Evolutionary conservation across 2,329 filamentous ascomycete genomes (phyloP), one percentile per base, ranked within the genome.

Genomic region (Ophiostoma novo-ulmi): DNA sequence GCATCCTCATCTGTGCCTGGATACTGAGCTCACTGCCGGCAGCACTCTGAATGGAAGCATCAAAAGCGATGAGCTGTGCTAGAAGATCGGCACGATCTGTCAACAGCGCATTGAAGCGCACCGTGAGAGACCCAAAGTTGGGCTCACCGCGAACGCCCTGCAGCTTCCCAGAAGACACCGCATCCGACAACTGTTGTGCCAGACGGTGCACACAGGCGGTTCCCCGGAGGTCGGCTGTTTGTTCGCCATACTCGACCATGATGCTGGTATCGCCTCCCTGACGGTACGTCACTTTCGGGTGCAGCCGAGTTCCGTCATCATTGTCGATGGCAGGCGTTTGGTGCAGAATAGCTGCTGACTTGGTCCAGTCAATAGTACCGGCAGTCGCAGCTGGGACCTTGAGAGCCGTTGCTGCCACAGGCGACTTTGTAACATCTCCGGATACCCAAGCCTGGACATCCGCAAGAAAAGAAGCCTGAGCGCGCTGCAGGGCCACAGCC

Each of bases 191-290:
- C 14, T 64, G 26, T 22, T 64, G 61, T 38, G 61, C 61, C 31
- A 64, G 35, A 35, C 31, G 26, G 31, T 64, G 61, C 17, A 64
- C 61, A 64, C 61, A 64, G 17, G 61, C 31, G 17, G 61, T 64
- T 64, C 61, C 61, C 13, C 61, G 61, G 7, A 64, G 61, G 14
- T 35, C 20, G 7, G 61, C 26, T 64, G 61, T 64, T 38, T 64
- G 61, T 1, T 64, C 31, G 31, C 61, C 61, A n/a, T 64, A 64
- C 17, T 64, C 61, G 13, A 64, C 35, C 26, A 64, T 64, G 61
- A 64, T 64, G 61, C 61, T 64, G 5, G 61, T 64, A n/a, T 64
- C 61, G n/a, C 61, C 61, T 35, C 61, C 61, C 61, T 64, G 61
- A 7, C 61, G 61, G 17, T 64, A 64, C 5, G 61, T 64, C n/a